phyloP scores from a whole-genome alignment of 768 basidiomycete genomes.

The Clitopilus passeckerianus region DNA sequence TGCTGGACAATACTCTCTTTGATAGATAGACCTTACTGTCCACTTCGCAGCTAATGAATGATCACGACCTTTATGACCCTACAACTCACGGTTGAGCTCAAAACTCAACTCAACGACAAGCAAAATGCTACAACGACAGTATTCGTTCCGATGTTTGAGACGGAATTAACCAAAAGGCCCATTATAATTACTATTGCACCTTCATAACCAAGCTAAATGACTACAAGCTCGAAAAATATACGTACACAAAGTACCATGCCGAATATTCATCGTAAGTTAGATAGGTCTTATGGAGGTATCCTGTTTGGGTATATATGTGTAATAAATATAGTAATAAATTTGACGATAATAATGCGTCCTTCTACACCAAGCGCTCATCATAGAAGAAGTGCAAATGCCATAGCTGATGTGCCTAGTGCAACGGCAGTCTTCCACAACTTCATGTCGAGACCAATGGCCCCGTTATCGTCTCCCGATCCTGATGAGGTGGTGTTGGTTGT shows the following conservation, averaged over 20 bases:
- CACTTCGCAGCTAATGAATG: neutral
- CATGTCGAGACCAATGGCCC: conserved; percentile 8
- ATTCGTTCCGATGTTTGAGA: neutral
- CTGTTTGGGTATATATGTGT: neutral
- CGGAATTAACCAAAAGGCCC: neutral
- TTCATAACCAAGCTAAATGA: neutral
- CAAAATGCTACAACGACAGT: no score
- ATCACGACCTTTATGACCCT: neutral
- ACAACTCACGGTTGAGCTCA: no score
- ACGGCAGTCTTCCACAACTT: conserved; percentile 15
- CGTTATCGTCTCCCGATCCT: conserved; percentile 5
- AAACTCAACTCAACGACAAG: neutral
- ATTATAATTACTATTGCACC: neutral
- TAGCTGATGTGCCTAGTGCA: conserved; percentile 10
- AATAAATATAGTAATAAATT: neutral
- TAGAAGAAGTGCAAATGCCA: conserved; percentile 11
- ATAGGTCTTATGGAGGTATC: neutral
- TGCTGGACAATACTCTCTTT: neutral
- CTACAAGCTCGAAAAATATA: neutral
- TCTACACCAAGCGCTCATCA: conserved; percentile 2
- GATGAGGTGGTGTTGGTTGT: conserved; percentile 6
- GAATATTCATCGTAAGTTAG: neutral
- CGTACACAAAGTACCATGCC: neutral
- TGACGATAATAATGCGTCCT: neutral
- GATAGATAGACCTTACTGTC: neutral